Evolutionary conservation across 768 basidiomycete genomes (phyloP).

Genomic region (Solioccasus polychromus): DNA sequence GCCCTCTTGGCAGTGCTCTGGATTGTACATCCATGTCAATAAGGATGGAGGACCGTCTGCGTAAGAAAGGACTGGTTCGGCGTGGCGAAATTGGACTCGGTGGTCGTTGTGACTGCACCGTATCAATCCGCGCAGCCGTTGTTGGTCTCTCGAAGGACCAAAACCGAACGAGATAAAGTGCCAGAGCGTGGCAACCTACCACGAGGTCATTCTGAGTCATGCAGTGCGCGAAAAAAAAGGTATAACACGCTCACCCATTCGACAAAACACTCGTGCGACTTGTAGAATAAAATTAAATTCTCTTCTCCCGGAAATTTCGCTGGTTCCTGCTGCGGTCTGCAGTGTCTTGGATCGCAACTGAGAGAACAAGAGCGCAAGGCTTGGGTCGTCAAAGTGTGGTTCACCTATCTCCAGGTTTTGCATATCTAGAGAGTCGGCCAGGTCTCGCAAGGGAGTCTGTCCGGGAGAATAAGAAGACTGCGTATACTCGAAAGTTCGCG

Average conservation of each 20-base stretch:
- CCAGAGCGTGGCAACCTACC: constrained; percentile 89
- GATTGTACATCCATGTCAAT: constrained; percentile 87
- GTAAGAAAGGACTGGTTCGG: constrained; percentile 48
- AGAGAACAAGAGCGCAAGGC: constrained; percentile 85
- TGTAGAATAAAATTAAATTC: constrained; percentile 97
- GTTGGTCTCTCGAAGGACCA: constrained; percentile 91
- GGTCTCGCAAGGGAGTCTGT: constrained; percentile 75
- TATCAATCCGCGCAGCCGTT: constrained; percentile 25
- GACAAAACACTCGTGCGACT: constrained; percentile 87
- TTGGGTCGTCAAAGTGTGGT: constrained; percentile 91
- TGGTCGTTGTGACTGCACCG: constrained; percentile 12
- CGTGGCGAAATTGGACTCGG: constrained; percentile 47
- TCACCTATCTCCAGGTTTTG: constrained; percentile 67
- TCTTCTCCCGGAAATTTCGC: constrained; percentile 79
- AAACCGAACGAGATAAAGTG: constrained; percentile 81
- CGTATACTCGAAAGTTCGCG: neutral
- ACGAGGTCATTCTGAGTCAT: constrained; percentile 4
- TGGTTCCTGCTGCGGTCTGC: constrained; percentile 90
- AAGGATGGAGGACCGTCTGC: constrained; percentile 69
- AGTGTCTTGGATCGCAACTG: constrained; percentile 88
- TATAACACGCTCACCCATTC: constrained; percentile 72
- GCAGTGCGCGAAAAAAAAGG: neutral
- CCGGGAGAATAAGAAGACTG: neutral
- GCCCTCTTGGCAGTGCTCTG: constrained; percentile 52
- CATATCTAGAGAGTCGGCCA: constrained; percentile 57